Evolutionary conservation across 1,284 basidiomycete genomes (phyloP), one percentile per base, ranked within the genome.

Genomic region (Leccinum pachyderme): DNA sequence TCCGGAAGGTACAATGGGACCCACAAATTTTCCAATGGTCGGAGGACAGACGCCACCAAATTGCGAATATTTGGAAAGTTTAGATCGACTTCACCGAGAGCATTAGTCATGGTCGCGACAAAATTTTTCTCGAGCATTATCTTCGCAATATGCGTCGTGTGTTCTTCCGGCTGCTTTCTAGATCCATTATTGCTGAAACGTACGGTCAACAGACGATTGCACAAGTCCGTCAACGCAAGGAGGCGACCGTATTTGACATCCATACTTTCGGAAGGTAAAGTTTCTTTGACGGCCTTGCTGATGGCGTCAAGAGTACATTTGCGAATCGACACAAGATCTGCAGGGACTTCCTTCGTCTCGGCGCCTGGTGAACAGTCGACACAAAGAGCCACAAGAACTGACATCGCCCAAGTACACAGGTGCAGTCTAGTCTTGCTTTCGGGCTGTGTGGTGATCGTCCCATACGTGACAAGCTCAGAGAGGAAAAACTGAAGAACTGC

Each of bases 101-200:
- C 90, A 50, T 80, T 89, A 0, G 97, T 98, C 32, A 99, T 77
- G 4, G 90, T 87, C 6, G 89, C 82, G 22, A 98, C 97, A 65
- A 92, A 97, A 69, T 93, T 94, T 78, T 98, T 98, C 77, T 99
- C 97, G 46, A 99, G 76, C 97, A 99, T 99, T 59, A 95, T 83
- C 76, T 98, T 99, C 43, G 97, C 94, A 55, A 98, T 83, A 60
- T 98, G 95, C 15, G 95, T 89, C 3, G 90, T 88, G 11, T 83
- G 79, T 50, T 97, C 95, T 44, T 95, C 91, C 56, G 82, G 79
- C 31, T 81, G 76, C 66, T 89, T 88, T 49, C 85, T 82, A 29
- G 78, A 72, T 9, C 73, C 73, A 22, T 72, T 71, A 61, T 82
- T 71, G 62, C 81, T 85, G 72, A 87, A 83, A 18, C 86, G 86